These are phyloP conservation scores for Reticulomyxa filosa DNA, from an alignment of 78 protist genomes.

Conservation along the genomic window DNA sequence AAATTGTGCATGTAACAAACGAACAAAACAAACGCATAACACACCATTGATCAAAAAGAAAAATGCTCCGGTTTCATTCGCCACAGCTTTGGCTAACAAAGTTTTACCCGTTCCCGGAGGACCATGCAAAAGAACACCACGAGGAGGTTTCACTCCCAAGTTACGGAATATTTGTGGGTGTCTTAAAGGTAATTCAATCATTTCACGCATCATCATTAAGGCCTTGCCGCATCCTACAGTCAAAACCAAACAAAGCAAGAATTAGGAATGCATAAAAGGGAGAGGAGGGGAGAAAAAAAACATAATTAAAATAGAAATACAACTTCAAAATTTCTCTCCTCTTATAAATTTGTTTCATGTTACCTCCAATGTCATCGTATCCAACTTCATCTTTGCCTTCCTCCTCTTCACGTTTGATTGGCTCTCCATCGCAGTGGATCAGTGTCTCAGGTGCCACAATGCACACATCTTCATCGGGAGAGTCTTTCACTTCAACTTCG, in stretches of 20 bases:
- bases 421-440: slow-evolving; percentile 99
- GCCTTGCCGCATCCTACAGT: neutral
- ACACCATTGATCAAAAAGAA: slow-evolving; percentile 96
- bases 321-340: neutral
- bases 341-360: slow-evolving; percentile 91
- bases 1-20: no score
- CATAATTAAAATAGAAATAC: neutral
- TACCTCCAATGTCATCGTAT: slow-evolving; percentile 99
- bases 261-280: neutral
- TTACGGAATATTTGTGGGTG: slow-evolving; percentile 94
- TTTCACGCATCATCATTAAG: slow-evolving; percentile 45
- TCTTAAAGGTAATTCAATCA: slow-evolving; percentile 98
- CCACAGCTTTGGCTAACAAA: slow-evolving; percentile 98
- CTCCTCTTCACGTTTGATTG: slow-evolving; percentile 96
- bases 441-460: slow-evolving; percentile 16
- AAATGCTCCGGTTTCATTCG: slow-evolving; percentile 99
- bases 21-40: slow-evolving; percentile 1
- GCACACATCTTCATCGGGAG: neutral
- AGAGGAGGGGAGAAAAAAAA: neutral
- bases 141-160: slow-evolving; percentile 92
- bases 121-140: slow-evolving; percentile 84
- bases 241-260: neutral
- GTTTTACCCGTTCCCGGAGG: slow-evolving; percentile 99
- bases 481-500: no score
- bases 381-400: slow-evolving; percentile 57